These are phyloP conservation scores for Fusarium sp. DNA, from an alignment of 2,329 filamentous ascomycete genomes.

Conservation along the genomic window DNA sequence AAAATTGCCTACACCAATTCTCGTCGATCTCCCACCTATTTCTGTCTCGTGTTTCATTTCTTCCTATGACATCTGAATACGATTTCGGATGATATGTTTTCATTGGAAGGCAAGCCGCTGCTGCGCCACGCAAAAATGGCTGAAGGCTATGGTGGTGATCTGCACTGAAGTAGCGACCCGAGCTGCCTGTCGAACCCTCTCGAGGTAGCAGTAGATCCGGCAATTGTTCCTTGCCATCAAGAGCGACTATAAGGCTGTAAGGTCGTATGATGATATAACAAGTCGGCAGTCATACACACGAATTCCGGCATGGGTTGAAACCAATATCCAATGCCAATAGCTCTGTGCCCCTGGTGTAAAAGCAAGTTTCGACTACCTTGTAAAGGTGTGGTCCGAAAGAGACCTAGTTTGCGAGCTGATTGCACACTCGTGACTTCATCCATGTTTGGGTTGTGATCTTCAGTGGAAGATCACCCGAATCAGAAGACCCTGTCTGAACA, in stretches of 20 bases:
- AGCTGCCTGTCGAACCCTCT: constrained; percentile 1
- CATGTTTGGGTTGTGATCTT: constrained; percentile 14
- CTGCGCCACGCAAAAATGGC: background rate
- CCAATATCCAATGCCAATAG: constrained; percentile 7
- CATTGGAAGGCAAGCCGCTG: background rate
- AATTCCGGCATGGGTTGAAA: constrained; percentile 21
- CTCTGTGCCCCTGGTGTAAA: constrained; percentile 10
- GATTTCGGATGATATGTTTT: background rate
- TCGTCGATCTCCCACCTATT: no score
- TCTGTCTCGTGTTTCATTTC: no score
- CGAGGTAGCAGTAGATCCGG: background rate
- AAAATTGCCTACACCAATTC: no score
- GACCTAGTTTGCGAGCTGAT: constrained; percentile 32
- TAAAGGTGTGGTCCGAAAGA: constrained; percentile 11
- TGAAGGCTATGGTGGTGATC: background rate
- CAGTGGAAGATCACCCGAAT: constrained; percentile 32
- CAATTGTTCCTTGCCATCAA: background rate
- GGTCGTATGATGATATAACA: background rate
- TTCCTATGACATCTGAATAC: background rate
- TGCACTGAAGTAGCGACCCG: background rate
- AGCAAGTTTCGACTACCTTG: background rate
- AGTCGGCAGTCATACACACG: constrained; percentile 21
- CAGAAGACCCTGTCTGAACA: constrained; percentile 20
- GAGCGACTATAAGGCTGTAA: constrained; percentile 11
- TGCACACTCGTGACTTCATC: constrained; percentile 15